phyloP scores from a whole-genome alignment of 1,284 basidiomycete species.

The Porogramme epimiltina region DNA sequence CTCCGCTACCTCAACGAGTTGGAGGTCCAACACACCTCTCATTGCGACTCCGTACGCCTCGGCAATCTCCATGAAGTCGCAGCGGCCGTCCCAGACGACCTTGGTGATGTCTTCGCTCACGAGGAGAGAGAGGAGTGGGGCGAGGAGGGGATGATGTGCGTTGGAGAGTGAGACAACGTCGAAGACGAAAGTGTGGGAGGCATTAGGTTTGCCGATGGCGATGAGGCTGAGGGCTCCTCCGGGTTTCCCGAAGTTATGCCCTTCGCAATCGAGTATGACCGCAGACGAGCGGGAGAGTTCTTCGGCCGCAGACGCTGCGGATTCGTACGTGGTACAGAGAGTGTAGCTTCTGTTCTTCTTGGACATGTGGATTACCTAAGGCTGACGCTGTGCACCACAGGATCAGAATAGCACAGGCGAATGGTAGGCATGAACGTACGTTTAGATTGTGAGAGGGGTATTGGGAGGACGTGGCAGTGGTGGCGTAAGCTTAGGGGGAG shows the following conservation, averaged over 20 bases:
- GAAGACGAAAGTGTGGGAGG: constrained; percentile 42
- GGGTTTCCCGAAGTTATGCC: constrained; percentile 38
- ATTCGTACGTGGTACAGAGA: constrained; percentile 2
- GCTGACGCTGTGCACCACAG: too few relatives aligned
- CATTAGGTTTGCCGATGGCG: constrained; percentile 41
- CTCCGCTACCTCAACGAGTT: constrained; percentile 36
- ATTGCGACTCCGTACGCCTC: constrained; percentile 33
- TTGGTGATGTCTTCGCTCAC: constrained; percentile 34
- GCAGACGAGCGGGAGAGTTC: constrained; percentile 18
- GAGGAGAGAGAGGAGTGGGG: constrained; percentile 32
- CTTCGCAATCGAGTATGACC: constrained; percentile 35
- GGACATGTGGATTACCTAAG: too few relatives aligned
- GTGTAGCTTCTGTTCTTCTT: neutral
- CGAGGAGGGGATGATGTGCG: constrained; percentile 23
- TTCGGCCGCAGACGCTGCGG: constrained; percentile 9
- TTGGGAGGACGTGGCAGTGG: too few relatives aligned
- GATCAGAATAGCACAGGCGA: too few relatives aligned
- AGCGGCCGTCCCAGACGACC: constrained; percentile 48
- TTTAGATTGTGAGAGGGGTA: too few relatives aligned
- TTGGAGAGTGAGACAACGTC: constrained; percentile 35
- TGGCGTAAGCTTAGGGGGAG: too few relatives aligned
- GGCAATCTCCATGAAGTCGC: constrained; percentile 42
- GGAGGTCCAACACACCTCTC: constrained; percentile 41
- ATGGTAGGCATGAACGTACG: too few relatives aligned
- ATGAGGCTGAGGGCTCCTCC: constrained; percentile 43